Conservation (phyloP, 2,329 filamentous ascomycete genomes). For the Chrysoporthe austroafricana region DNA sequence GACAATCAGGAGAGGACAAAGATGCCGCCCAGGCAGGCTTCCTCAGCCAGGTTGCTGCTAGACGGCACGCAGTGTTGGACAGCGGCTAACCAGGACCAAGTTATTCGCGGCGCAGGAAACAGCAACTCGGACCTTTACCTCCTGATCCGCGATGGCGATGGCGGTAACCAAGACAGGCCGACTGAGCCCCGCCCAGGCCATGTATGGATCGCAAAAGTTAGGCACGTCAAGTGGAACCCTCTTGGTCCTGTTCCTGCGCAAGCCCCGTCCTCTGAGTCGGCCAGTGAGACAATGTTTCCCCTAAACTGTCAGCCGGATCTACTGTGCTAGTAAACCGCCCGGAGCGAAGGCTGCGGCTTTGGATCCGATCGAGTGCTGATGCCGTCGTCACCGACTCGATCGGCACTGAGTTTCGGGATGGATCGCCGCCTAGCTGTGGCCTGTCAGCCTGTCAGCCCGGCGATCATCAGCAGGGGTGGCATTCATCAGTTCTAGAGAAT, state of each 20-base stretch:
- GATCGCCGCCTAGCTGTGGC: neutral
- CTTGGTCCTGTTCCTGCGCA: neutral
- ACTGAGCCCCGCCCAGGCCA: neutral
- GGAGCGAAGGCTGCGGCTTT: neutral
- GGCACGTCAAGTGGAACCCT: neutral
- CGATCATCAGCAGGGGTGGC: neutral
- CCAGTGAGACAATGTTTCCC: neutral
- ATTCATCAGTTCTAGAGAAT: neutral
- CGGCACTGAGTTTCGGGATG: neutral
- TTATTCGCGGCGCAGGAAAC: too few relatives aligned
- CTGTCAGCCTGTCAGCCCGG: neutral
- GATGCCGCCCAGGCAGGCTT: neutral
- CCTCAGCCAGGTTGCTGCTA: too few relatives aligned
- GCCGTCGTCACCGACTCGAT: conserved; percentile 1
- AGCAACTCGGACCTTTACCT: too few relatives aligned
- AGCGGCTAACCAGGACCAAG: too few relatives aligned
- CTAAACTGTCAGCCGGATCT: neutral
- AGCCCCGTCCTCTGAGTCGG: neutral
- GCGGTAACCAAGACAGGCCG: neutral
- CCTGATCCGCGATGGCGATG: too few relatives aligned
- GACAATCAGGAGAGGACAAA: neutral
- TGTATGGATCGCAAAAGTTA: neutral
- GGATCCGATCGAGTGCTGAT: conserved; percentile 1
- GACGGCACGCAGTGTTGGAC: too few relatives aligned
- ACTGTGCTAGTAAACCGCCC: neutral